Evolutionary conservation across 352 stramenopile species (phyloP).

Genomic region (Phytophthora pisi): DNA sequence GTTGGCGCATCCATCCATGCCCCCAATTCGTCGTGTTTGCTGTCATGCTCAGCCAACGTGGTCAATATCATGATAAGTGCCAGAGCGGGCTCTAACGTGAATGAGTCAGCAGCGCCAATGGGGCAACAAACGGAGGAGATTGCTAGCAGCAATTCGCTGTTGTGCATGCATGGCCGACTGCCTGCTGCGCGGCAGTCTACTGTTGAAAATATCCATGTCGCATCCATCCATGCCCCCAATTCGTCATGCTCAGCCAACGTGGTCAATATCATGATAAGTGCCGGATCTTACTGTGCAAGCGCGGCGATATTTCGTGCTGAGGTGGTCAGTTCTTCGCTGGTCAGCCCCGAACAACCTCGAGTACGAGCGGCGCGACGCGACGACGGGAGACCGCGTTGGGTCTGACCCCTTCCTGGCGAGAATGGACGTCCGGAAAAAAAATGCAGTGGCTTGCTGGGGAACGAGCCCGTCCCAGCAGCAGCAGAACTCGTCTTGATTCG

Average conservation of each 20-base stretch:
- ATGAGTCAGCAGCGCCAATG: not conserved
- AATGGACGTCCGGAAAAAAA: conserved; percentile 2
- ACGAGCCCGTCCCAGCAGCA: not conserved
- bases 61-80: not conserved
- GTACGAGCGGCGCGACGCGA: not conserved
- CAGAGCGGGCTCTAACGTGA: not conserved
- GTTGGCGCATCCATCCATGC: not conserved
- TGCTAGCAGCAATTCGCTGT: not conserved
- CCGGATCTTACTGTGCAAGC: not conserved
- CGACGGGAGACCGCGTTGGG: not conserved
- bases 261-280: not conserved
- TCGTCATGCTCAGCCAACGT: not conserved
- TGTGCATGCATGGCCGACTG: no score
- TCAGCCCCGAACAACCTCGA: not conserved
- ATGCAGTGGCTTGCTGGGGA: not conserved
- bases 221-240: not conserved
- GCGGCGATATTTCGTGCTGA: not conserved
- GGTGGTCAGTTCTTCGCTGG: conserved; percentile 8
- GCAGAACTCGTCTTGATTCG: conserved; percentile 9
- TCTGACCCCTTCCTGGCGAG: conserved; percentile 4
- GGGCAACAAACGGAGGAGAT: not conserved
- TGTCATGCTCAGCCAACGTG: not conserved
- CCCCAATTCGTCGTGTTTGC: no score
- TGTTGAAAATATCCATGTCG: not conserved
- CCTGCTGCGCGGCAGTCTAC: not conserved